These are phyloP conservation scores for Leccinum broughii DNA, from an alignment of 768 basidiomycete genomes.

Conservation along the genomic window DNA sequence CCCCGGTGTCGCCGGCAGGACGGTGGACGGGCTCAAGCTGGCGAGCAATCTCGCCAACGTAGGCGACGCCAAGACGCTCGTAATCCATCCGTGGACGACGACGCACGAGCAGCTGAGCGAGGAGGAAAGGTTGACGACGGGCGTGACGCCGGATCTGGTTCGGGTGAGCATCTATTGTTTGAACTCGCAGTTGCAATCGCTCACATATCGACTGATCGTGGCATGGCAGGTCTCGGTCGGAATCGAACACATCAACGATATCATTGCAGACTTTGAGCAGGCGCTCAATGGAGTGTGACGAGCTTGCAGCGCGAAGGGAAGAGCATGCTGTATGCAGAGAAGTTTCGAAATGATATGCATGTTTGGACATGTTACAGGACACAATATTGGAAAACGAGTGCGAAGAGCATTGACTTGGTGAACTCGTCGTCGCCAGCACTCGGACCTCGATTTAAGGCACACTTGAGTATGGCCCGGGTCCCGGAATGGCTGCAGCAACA, in stretches of 20 bases:
- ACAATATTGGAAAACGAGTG: too few relatives aligned
- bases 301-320: not conserved
- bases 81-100: slow-evolving; percentile 58
- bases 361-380: too few relatives aligned
- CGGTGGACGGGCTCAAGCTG: slow-evolving; percentile 70
- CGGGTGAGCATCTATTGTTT: slow-evolving; percentile 39
- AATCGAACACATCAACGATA: slow-evolving; percentile 46
- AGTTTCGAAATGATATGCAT: not conserved
- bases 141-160: slow-evolving; percentile 58
- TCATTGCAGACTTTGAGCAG: slow-evolving; percentile 47
- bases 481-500: too few relatives aligned
- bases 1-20: slow-evolving; percentile 48
- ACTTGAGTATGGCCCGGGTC: too few relatives aligned
- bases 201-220: not conserved
- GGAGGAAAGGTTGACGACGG: slow-evolving; percentile 48
- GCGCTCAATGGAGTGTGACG: slow-evolving; percentile 30
- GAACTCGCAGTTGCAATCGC: too few relatives aligned
- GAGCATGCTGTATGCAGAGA: not conserved
- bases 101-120: slow-evolving; percentile 58
- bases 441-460: too few relatives aligned
- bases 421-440: too few relatives aligned
- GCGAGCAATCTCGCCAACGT: slow-evolving; percentile 76
- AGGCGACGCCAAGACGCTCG: slow-evolving; percentile 63
- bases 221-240: slow-evolving; percentile 42
- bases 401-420: too few relatives aligned